Conservation (phyloP, 31 red algal species). For the Endocladia muricata region DNA sequence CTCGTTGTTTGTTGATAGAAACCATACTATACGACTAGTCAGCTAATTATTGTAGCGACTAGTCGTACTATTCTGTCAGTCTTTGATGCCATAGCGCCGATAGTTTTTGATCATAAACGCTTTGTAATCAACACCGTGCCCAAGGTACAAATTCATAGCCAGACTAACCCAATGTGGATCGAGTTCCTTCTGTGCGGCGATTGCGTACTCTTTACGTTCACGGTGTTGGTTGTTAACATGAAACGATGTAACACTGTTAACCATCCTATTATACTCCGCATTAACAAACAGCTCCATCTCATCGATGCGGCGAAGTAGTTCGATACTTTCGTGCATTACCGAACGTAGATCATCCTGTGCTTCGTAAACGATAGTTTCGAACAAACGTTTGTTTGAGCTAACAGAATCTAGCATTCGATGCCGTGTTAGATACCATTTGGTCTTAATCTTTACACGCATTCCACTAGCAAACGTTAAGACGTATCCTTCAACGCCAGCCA, state of each 20-base stretch:
- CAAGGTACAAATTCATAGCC: no score
- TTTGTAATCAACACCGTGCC: no score
- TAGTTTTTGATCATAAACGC: no score
- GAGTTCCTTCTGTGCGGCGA: neutral
- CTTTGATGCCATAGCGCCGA: no score
- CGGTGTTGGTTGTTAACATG: neutral
- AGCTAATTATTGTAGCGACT: no score
- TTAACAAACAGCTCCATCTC: neutral
- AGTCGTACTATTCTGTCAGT: no score
- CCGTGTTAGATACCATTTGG: neutral
- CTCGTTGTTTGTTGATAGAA: no score
- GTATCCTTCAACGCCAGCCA: no score
- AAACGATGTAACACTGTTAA: neutral
- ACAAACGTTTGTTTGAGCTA: neutral
- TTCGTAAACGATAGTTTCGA: conserved; percentile 4
- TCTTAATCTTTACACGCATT: conserved; percentile 6
- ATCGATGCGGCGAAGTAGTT: neutral
- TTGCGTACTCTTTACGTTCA: conserved; percentile 3
- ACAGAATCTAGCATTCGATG: neutral
- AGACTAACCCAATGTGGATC: no score
- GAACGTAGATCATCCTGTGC: neutral
- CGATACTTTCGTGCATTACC: neutral
- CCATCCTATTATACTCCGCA: neutral
- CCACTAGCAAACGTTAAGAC: neutral
- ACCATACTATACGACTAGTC: no score